phyloP scores from a whole-genome alignment of 768 basidiomycete genomes.

The Rhizopogon rudus region DNA sequence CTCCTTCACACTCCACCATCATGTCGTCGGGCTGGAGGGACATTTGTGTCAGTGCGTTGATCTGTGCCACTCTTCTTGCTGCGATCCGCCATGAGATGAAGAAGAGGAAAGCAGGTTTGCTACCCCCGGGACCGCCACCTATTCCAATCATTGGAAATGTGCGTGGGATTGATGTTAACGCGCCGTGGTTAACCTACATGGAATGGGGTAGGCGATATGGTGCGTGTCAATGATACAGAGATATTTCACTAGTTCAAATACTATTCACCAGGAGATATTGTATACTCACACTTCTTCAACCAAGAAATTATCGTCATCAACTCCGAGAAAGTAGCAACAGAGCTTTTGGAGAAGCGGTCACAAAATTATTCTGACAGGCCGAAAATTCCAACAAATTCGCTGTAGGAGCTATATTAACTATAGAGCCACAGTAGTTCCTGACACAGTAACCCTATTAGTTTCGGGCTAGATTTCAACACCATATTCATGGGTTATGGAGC shows the following conservation, averaged over 20 bases:
- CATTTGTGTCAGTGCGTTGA: constrained; percentile 7
- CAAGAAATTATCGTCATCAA: constrained; percentile 24
- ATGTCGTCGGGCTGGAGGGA: constrained; percentile 6
- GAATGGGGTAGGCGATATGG: constrained; percentile 16
- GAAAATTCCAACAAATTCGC: constrained; percentile 12
- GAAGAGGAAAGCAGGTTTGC: constrained; percentile 5
- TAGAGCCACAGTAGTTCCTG: neutral
- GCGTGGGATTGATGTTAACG: constrained; percentile 4
- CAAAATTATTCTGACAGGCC: constrained; percentile 29
- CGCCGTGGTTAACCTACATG: constrained; percentile 17
- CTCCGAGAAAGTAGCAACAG: constrained; percentile 16
- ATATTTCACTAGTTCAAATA: neutral
- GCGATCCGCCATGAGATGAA: neutral
- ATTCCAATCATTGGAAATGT: constrained; percentile 18
- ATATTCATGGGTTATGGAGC: constrained; percentile 31
- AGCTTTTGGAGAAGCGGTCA: constrained; percentile 23
- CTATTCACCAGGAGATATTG: constrained; percentile 16
- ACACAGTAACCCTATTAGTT: constrained; percentile 2
- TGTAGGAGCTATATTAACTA: constrained; percentile 7
- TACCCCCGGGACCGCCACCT: constrained; percentile 17
- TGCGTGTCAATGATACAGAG: neutral
- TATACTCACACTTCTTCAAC: constrained; percentile 19
- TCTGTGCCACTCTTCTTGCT: constrained; percentile 7
- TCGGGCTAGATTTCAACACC: constrained; percentile 31
- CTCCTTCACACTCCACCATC: neutral